Base-by-base conservation (phyloP, 1,284 basidiomycete species). In the Heterobasidion parviporum region DNA sequence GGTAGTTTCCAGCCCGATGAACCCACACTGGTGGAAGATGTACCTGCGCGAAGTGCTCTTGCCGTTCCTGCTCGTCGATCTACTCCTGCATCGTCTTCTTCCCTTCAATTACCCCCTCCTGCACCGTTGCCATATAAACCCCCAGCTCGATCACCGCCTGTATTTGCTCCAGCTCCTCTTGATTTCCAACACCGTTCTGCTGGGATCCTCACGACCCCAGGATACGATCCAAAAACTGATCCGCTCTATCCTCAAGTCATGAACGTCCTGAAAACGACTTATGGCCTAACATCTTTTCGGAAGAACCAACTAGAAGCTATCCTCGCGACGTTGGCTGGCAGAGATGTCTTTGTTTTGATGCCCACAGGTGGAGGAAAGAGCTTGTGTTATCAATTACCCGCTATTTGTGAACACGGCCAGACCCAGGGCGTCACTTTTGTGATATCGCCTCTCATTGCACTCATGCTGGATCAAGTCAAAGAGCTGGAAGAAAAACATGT, bases 291-390 rank as follows among this genome's bases (percentile, higher is more conserved):
- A 0, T 65, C 66, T 0, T 98, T 98, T 70, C 83, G 95, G 12
- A 72, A 71, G 5, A 92, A 98, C 67, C 97, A 98, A 68, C 79
- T 93, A 43, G 87, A 92, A 64, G 94, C 92, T 0, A 92, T 98
- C 63, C 81, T 85, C 52, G 88, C 87, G 3, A 87, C 90, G 0
- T 76, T 99, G 68, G 74, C 77, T 1, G 94, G 89, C 2, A 80
- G 78, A 51, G 95, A 99, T 65, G 92, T 94, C 14, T 94, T 98
- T 63, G 92, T 98, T 16, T 79, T 99, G 6, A 97, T 98, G 85
- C 96, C 97, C 0, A 99, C 96, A 0, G 96, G 96, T 34, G 96
- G 95, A 6, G 96, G 95, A 0, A 98, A 98, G 73, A 89, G 85
- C 63, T 73, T 94, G 46, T 94, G 89, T 61, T 94, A 83, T 64